phyloP scores from a whole-genome alignment of 441 rosid genomes.

The Mallotus japonicus region DNA sequence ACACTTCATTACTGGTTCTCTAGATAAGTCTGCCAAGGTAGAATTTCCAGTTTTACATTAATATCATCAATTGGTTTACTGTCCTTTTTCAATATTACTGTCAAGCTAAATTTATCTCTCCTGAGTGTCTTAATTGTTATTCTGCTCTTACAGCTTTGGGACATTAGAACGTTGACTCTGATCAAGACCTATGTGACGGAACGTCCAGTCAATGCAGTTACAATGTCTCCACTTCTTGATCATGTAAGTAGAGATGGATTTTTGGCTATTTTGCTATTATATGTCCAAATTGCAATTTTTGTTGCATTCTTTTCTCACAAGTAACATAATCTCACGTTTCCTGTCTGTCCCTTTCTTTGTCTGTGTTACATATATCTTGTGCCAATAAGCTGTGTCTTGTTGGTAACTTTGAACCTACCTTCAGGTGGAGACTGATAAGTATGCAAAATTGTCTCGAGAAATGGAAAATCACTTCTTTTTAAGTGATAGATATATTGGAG shows the following conservation, averaged over 20 bases:
- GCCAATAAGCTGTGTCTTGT: neutral
- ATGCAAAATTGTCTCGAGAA: too few species aligned
- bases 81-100: neutral
- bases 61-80: neutral
- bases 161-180: conserved; percentile 62
- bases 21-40: conserved; percentile 93
- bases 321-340: too few species aligned
- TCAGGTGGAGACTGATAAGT: too few species aligned
- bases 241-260: conserved; percentile 50
- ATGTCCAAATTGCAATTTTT: neutral
- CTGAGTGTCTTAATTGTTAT: conserved; percentile 14
- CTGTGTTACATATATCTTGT: neutral
- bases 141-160: conserved; percentile 67
- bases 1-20: conserved; percentile 82
- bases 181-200: conserved; percentile 74
- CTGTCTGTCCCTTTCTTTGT: neutral
- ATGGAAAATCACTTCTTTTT: too few species aligned
- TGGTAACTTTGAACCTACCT: neutral
- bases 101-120: neutral
- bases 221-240: conserved; percentile 93
- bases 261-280: conserved; percentile 1
- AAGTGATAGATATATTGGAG: too few species aligned
- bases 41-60: neutral
- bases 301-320: neutral
- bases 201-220: conserved; percentile 85